Evolutionary conservation across 805 yeast genomes (phyloP), one percentile per base, ranked within the genome.

Genomic region (Suhomyces kilbournensis): DNA sequence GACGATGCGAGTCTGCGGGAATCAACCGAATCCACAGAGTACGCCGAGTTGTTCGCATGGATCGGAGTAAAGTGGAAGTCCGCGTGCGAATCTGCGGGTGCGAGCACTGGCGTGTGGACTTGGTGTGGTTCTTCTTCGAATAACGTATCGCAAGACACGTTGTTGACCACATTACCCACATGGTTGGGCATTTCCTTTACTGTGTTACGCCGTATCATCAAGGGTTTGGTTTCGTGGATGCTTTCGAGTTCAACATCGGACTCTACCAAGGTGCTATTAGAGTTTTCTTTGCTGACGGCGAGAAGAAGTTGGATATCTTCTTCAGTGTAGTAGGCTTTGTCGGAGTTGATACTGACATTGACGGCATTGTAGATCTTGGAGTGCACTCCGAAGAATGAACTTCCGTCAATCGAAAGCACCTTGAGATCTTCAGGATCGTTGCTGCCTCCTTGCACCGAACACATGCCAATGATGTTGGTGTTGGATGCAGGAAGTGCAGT

Each of bases 401-500:
- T 69, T 0, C 78, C 77, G 61, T 84, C 88, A 45, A 84, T 72
- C 50, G 84, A 79, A 19, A 83, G 56, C 2, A 84, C 66, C 51
- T 71, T 75, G 47, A 67, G 62, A 50, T 69, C 72, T 14, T 59
- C 63, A 20, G 66, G 67, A 40, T 54, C 59, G 12, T 46, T 51
- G 39, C 39, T 45, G 10, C 50, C 55, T 14, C 64, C 60, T 14
- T 49, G 52, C 4, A 75, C 60, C 1, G 77, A 67, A n/a, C 75
- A 69, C 69, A 83, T 64, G 22, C 71, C 75, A 15, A 80, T 68
- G 15, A 84, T 78, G 10, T 72, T 69, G 35, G 77, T 72, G 58
- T 80, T 78, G 34, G 86, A 79, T 1, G 85, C 85, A 0, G 85
- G 85, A n/a, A 83, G 72, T n/a, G 75, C 54, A 0, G 86, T 82